Base-by-base conservation (phyloP, 73 alveolate species). In the Tetrahymena elliotti region DNA sequence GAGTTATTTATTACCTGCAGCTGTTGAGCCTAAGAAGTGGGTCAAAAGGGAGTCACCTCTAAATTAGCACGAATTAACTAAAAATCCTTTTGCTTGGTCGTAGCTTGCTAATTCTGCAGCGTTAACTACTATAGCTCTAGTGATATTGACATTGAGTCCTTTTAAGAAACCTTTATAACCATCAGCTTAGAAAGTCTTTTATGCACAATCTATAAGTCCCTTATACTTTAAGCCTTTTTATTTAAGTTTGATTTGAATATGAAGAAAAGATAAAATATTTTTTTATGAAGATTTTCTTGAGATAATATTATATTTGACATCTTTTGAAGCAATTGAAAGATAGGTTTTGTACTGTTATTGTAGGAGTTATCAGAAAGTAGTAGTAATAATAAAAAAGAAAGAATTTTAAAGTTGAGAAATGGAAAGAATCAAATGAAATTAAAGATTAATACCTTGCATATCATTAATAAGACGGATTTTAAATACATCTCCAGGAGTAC, bases 401-500 rank as follows among this genome's bases (percentile, higher is more conserved):
- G 82, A n/a, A 47, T 4, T 4, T 47, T 8, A 47, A 47, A 47
- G 20, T 4, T 5, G 20, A 47, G 82, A 47, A 47, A 47, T 47
- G 2, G 82, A 47, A 47, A 15, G 82, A 47, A 47, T 15, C 27
- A 47, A 47, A 10, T 47, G 27, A 27, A 47, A 10, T 12, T 47
- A 27, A 47, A 47, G 20, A 47, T 47, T 47, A 47, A 8, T 68
- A 68, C 88, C 88, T 68, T 68, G 88, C 88, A 68, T 68, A 53
- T 95, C 96, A 84, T 96, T 96, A 16, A 96, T 96, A 16, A 96
- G 37, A 31, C 97, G 68, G 33, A 96, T 93, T 92, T 88, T 94
- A 35, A 93, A n/a, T 31, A 96, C 97, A 54, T 96, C 97, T 83
- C 96, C 96, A n/a, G 96, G 96, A 37, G 96, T 96, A 38, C 97